A percentile compares a stretch with the other conserved stretches of the same genome.
These are phyloP conservation scores for Paramecium caudatum DNA, from an alignment of 73 alveolate genomes.

Conservation along the genomic window DNA sequence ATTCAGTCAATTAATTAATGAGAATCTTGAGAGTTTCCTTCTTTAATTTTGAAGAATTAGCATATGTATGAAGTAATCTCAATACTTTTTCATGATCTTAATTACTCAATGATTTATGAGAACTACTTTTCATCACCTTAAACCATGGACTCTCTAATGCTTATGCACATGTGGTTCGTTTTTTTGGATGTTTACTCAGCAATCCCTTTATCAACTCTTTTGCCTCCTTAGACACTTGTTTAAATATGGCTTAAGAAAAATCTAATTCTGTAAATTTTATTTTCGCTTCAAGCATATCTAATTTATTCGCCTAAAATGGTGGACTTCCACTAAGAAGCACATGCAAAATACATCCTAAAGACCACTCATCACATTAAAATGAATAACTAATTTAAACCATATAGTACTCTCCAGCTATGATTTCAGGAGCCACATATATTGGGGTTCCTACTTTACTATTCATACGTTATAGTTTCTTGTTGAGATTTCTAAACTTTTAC, in stretches of 20 bases:
- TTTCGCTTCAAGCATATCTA: conserved; percentile 77
- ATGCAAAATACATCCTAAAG: conserved; percentile 84
- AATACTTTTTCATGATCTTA: conserved; percentile 73
- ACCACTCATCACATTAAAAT: conserved; percentile 89
- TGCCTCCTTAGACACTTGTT: conserved; percentile 76
- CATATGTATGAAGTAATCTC: conserved; percentile 73
- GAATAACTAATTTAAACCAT: conserved; percentile 89
- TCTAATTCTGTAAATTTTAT: conserved; percentile 66
- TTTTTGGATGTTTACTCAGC: conserved; percentile 82
- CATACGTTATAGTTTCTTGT: conserved; percentile 76
- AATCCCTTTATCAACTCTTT: conserved; percentile 81
- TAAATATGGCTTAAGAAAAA: conserved; percentile 84
- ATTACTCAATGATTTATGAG: conserved; percentile 51
- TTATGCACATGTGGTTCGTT: conserved; percentile 91
- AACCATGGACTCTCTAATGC: conserved; percentile 96
- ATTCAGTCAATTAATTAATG: conserved; percentile 88
- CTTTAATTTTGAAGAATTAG: conserved; percentile 79
- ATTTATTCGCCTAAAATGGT: conserved; percentile 81
- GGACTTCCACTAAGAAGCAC: conserved; percentile 79
- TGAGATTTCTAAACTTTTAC: conserved; percentile 77
- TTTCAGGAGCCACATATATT: conserved; percentile 82
- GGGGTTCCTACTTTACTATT: conserved; percentile 80
- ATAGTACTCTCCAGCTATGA: conserved; percentile 81
- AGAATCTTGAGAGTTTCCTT: conserved; percentile 85
- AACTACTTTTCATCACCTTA: conserved; percentile 72